A percentile compares a stretch with the other conserved stretches of the same genome.
Evolutionary conservation across 768 basidiomycete species (phyloP).

Genomic region (Lactarius akahatsu): DNA sequence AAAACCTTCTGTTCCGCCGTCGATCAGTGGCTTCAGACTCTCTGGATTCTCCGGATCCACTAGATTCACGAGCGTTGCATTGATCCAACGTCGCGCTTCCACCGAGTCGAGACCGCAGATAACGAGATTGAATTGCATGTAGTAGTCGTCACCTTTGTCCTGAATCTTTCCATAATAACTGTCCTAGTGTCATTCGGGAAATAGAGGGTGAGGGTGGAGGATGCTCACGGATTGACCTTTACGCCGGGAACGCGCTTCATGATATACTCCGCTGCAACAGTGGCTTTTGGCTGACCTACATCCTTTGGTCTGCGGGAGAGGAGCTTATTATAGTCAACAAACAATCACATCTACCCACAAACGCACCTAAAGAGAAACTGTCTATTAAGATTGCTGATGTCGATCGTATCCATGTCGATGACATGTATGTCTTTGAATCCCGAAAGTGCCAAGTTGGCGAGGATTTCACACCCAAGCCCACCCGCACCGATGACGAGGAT

Average conservation of each 20-base stretch:
- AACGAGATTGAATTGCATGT: conserved; percentile 94
- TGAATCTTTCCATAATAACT: conserved; percentile 98
- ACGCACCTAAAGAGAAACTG: conserved; percentile 94
- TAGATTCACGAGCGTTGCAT: conserved; percentile 92
- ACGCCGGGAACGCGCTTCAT: conserved; percentile 96
- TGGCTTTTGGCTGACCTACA: conserved; percentile 93
- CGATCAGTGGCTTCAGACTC: conserved; percentile 93
- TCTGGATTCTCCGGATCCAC: conserved; percentile 93
- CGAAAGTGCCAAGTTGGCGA: conserved; percentile 92
- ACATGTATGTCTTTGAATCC: conserved; percentile 99
- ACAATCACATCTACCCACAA: neutral
- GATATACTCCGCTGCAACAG: conserved; percentile 91
- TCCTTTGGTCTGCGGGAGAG: conserved; percentile 65
- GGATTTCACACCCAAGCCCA: conserved; percentile 95
- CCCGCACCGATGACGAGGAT: conserved; percentile 98
- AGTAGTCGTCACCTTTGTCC: conserved; percentile 93
- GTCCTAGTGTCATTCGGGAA: conserved; percentile 9
- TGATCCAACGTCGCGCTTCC: conserved; percentile 98
- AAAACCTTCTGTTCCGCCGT: conserved; percentile 96
- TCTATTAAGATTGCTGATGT: conserved; percentile 97
- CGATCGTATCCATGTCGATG: conserved; percentile 99
- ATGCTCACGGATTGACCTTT: conserved; percentile 89
- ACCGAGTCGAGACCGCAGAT: conserved; percentile 98
- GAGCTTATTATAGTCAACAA: conserved; percentile 1
- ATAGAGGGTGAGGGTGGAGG: conserved; percentile 20